Percentiles rank a stretch among this genome's conserved stretches.
These are phyloP conservation scores for Clitoria ternatea DNA, from an alignment of 306 rosid species.

Conservation along the genomic window DNA sequence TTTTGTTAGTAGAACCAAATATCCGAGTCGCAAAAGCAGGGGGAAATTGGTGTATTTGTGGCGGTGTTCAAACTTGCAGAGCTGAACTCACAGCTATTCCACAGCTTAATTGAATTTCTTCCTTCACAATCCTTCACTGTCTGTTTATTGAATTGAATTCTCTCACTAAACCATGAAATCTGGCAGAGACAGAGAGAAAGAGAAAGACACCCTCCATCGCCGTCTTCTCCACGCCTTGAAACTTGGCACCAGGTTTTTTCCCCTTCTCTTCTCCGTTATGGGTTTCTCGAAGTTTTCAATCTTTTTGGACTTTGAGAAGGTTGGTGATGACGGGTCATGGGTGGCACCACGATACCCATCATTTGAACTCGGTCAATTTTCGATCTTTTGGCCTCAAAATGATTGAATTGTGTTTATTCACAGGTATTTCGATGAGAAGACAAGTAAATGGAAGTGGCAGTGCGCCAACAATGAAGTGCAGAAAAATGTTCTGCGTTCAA, in stretches of 20 bases:
- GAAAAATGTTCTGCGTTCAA: constrained; percentile 59
- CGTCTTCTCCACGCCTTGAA: constrained; percentile 70
- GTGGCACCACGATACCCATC: not conserved
- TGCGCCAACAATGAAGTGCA: constrained; percentile 72
- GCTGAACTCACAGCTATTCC: not conserved
- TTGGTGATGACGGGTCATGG: not conserved
- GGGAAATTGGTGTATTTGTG: not conserved
- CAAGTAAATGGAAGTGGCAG: constrained; percentile 70
- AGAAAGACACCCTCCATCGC: constrained; percentile 51
- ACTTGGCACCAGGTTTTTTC: constrained; percentile 66
- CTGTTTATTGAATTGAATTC: not conserved
- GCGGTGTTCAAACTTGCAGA: not conserved
- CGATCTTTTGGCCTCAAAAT: not conserved
- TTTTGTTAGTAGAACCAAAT: no score
- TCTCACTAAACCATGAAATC: constrained; percentile 35
- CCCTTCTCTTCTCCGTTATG: not conserved
- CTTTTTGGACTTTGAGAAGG: not conserved
- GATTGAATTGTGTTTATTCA: not conserved
- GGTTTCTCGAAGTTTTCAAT: not conserved
- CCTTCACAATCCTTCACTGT: not conserved
- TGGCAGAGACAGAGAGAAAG: constrained; percentile 45
- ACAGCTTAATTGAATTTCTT: not conserved
- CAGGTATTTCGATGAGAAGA: constrained; percentile 48
- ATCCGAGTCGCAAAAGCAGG: no score
- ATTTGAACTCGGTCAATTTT: not conserved